Conservation (phyloP, 2,329 filamentous ascomycete genomes). For the Colletotrichum sp. region DNA sequence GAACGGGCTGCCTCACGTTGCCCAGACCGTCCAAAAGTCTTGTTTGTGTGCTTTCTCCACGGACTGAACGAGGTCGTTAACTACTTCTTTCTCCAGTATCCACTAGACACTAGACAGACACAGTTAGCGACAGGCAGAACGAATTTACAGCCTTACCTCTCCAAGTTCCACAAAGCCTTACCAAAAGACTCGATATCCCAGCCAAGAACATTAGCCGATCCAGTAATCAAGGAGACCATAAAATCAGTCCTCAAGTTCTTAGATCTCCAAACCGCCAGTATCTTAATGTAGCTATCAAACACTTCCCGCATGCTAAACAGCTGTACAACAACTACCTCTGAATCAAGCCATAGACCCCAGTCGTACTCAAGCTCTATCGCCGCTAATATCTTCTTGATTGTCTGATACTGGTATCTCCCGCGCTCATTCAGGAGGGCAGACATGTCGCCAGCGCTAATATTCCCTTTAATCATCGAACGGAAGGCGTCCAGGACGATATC, state of each 20-base stretch:
- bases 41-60: neutral
- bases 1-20: neutral
- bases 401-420: conserved; percentile 6
- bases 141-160: neutral
- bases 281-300: neutral
- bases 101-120: neutral
- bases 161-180: neutral
- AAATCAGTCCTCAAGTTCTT: neutral
- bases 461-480: neutral
- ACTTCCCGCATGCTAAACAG: neutral
- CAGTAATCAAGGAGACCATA: neutral
- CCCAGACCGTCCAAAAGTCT: conserved; percentile 9
- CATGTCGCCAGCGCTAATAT: neutral
- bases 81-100: neutral
- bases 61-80: neutral
- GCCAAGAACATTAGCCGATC: neutral
- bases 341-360: conserved; percentile 9
- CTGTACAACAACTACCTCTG: conserved; percentile 4
- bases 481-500: neutral
- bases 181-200: neutral
- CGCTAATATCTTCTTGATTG: conserved; percentile 10
- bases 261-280: conserved; percentile 5
- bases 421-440: neutral
- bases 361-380: conserved; percentile 1
- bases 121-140: neutral